Evolutionary conservation across 768 basidiomycete species (phyloP), one percentile per base, ranked within the genome.

Genomic region (Chalciporus pseudorubinellus): DNA sequence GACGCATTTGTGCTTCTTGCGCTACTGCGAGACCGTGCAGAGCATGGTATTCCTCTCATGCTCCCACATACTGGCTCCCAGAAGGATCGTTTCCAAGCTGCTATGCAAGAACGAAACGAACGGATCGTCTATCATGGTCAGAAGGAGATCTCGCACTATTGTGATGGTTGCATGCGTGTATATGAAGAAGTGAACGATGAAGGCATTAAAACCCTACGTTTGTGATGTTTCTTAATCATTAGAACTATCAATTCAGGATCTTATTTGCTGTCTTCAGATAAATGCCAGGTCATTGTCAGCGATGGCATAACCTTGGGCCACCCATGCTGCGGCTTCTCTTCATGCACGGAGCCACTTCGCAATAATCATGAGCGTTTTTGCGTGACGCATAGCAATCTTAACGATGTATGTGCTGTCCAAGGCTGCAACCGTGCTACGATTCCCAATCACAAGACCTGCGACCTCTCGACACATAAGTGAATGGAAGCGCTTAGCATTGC

Each of bases 31-130:
- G 64, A 71, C 48, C 45, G 46, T 21, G 16, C 47, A 9, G 22
- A 44, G 20, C 53, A 42, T 2, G 20, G 34, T 6, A 16, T 19
- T 1, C 38, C 47, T 9, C 60, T 70, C 2, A 33, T 38, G 9
- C 59, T 70, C 14, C 63, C 63, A 7, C 58, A 70, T 48, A 48
- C 20, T 16, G 59, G 61, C 2, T 46, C 46, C 2, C 65, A 70
- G 39, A 33, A 58, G 56, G 55, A 58, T 24, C 52, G 66, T 1
- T 66, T 72, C 31, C 50, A 34, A 1, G 39, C 42, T 10, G 63
- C 61, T 0, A 68, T 71, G 39, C 16, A 24, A 24, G 24, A 24
- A 24, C 24, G 24, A 24, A 24, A 24, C 7, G 24, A 24, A 24
- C 24, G 24, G 7, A 24, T 24, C 7, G 24, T 24, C 24, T 24